Base-by-base conservation (phyloP, 2,329 filamentous ascomycete species). In the Trichoderma sp. region DNA sequence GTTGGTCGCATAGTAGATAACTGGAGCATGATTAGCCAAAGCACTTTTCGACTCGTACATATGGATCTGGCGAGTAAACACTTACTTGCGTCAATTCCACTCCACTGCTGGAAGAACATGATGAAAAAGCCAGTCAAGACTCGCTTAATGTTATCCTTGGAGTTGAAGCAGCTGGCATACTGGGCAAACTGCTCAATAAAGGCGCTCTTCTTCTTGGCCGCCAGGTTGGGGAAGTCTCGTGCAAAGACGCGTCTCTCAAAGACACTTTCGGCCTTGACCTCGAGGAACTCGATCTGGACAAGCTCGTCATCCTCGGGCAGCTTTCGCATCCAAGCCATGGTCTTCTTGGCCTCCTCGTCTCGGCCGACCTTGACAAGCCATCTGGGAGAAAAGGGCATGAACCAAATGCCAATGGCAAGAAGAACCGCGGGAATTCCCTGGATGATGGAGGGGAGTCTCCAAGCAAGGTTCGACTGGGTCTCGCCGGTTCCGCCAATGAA, bases 341-440 rank as follows among this genome's bases (percentile, higher is more conserved):
- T 87, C 14, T 77, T 77, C 19, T 87, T 86, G 0, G 90, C 90
- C 76, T 94, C 91, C 0, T 84, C 84, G 74, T 94, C 91, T 47
- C 91, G 88, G 68, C 82, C 83, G 74, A 92, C 89, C 76, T 93
- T 89, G 11, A 92, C 81, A 0, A 95, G 85, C 91, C 91, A 94
- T 72, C 92, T 85, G 0, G 92, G 92, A 0, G 88, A 91, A 79
- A 91, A 93, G 0, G 92, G 92, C 91, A 94, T 92, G 80, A 92
- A 92, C 19, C 91, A 76, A 85, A 94, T 94, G 43, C 92, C 91
- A 11, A 86, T 74, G 33, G 90, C 87, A 2, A 95, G 85, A 5
- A 93, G 73, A 1, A 89, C 73, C 0, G 90, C 91, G 0, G 91
- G 91, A 0, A 85, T 83, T 4, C 94, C 83, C 74, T 95, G 92